phyloP scores from a whole-genome alignment of 2,329 filamentous ascomycete genomes.

The Tolypocladium pustulatum region DNA sequence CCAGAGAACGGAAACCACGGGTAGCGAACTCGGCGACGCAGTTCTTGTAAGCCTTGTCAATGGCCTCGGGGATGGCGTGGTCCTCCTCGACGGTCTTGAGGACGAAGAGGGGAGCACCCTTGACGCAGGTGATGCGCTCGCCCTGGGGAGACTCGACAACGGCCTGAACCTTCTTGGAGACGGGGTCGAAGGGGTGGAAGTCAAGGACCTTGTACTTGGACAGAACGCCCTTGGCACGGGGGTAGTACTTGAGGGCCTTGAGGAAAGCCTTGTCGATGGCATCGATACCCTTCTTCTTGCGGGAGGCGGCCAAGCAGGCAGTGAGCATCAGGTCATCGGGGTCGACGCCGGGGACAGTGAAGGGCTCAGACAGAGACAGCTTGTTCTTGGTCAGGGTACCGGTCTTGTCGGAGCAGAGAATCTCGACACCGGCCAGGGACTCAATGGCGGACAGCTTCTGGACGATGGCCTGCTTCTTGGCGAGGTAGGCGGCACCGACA shows the following conservation, averaged over 20 bases:
- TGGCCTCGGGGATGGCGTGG: constrained; percentile 63
- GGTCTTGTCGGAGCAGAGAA: constrained; percentile 91
- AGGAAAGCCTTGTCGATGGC: constrained; percentile 93
- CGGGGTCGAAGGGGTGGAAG: constrained; percentile 83
- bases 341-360: constrained; percentile 71
- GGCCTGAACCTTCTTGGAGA: constrained; percentile 86
- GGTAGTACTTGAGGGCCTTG: constrained; percentile 74
- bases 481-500: constrained; percentile 82
- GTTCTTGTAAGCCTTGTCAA: constrained; percentile 81
- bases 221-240: constrained; percentile 68
- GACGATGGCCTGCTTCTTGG: constrained; percentile 87
- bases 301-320: constrained; percentile 78
- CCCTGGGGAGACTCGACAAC: constrained; percentile 75
- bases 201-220: constrained; percentile 77
- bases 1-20: constrained; percentile 88
- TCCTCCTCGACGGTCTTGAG: constrained; percentile 82
- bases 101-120: constrained; percentile 82
- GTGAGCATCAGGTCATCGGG: constrained; percentile 86
- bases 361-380: constrained; percentile 77
- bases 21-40: constrained; percentile 86
- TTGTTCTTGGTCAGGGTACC: constrained; percentile 93
- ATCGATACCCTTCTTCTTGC: constrained; percentile 94
- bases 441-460: constrained; percentile 89
- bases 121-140: constrained; percentile 79
- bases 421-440: constrained; percentile 84